phyloP scores from a whole-genome alignment of 345 rosid species.

The Boechera divaricarpa region DNA sequence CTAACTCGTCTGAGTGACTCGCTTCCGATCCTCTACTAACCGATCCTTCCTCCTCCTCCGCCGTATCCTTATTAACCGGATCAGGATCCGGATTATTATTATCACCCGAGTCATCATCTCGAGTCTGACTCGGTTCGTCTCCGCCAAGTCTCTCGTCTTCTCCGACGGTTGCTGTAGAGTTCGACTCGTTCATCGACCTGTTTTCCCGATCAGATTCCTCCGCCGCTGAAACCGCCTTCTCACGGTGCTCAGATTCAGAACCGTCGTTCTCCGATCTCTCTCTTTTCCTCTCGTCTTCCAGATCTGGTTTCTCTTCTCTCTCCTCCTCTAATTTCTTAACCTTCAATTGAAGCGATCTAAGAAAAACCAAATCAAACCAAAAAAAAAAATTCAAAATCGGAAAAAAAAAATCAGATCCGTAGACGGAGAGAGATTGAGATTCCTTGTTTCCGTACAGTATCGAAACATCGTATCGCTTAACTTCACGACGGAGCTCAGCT shows the following conservation, averaged over 20 bases:
- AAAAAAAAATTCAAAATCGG: not conserved
- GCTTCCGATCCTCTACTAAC: constrained; percentile 39
- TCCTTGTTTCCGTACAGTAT: constrained; percentile 53
- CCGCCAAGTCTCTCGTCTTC: constrained; percentile 23
- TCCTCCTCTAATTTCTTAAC: constrained; percentile 48
- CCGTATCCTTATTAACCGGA: constrained; percentile 44
- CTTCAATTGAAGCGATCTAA: constrained; percentile 52
- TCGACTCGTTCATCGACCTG: constrained; percentile 79
- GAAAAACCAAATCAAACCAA: not conserved
- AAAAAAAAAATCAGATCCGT: constrained; percentile 32
- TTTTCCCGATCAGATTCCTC: constrained; percentile 64
- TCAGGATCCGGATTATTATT: constrained; percentile 34
- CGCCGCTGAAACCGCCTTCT: constrained; percentile 25
- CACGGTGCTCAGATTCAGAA: constrained; percentile 18
- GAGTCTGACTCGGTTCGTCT: constrained; percentile 36
- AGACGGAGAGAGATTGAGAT: constrained; percentile 26
- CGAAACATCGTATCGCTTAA: constrained; percentile 70
- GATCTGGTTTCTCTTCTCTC: constrained; percentile 43
- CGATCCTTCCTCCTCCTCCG: constrained; percentile 41
- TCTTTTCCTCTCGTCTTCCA: constrained; percentile 34
- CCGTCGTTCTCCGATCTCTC: constrained; percentile 47
- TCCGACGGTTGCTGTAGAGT: constrained; percentile 60
- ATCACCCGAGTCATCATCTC: constrained; percentile 43
- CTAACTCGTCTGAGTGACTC: constrained; percentile 51
- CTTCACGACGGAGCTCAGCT: constrained; percentile 76